These are phyloP conservation scores for Sarcomyxa edulis DNA, from an alignment of 768 basidiomycete genomes.

Conservation along the genomic window DNA sequence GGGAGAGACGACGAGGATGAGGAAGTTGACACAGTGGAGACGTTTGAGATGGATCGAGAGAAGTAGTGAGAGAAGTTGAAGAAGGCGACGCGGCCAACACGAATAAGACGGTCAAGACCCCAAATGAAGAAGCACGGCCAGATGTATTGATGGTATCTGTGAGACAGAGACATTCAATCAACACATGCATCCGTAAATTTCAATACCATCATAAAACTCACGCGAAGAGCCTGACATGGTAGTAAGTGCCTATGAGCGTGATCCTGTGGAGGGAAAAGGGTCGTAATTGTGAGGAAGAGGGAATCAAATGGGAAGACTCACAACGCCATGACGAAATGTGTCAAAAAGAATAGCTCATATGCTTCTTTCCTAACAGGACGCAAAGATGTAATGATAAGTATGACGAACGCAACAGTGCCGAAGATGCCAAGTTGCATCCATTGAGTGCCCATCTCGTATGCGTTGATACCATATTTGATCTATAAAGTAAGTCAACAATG, in stretches of 20 bases:
- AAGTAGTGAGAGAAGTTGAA: slow-evolving; percentile 32
- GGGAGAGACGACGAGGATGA: no score
- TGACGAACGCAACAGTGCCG: slow-evolving; percentile 22
- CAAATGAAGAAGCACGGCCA: slow-evolving; percentile 36
- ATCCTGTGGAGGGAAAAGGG: no score
- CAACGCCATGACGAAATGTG: slow-evolving; percentile 32
- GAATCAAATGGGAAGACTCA: no score
- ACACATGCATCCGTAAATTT: neutral
- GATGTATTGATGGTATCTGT: slow-evolving; percentile 24
- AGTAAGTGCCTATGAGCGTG: slow-evolving; percentile 8
- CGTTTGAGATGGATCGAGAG: slow-evolving; percentile 15
- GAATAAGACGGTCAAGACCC: slow-evolving; percentile 36
- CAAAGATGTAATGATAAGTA: slow-evolving; percentile 29
- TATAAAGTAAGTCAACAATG: no score
- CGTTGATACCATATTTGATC: no score
- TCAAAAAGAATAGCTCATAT: slow-evolving; percentile 39
- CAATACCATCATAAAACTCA: no score
- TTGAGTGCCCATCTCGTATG: slow-evolving; percentile 4
- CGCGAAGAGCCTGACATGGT: slow-evolving; percentile 1
- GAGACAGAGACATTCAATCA: neutral
- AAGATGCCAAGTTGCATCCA: slow-evolving; percentile 28
- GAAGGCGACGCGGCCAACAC: slow-evolving; percentile 27
- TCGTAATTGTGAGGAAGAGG: neutral
- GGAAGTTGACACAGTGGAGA: no score
- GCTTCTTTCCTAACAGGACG: slow-evolving; percentile 26